phyloP scores from a whole-genome alignment of 2,329 filamentous ascomycete genomes.

The Colletotrichum kahawae region DNA sequence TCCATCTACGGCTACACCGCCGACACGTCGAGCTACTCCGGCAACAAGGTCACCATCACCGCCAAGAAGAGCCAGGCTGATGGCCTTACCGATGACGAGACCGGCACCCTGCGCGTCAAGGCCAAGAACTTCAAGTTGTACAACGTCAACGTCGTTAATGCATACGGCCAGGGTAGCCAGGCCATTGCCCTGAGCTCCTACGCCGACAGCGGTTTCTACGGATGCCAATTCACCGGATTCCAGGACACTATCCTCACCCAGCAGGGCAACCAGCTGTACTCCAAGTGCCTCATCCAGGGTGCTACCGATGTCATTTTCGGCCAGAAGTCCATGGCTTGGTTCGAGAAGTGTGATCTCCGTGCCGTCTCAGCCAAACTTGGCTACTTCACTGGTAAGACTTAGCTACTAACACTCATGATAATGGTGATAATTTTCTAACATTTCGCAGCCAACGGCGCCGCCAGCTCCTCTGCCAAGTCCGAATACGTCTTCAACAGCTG shows the following conservation, averaged over 20 bases:
- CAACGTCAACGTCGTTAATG: constrained; percentile 61
- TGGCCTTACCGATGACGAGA: constrained; percentile 57
- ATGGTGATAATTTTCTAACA: neutral
- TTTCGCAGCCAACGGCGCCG: constrained; percentile 44
- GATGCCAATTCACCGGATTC: constrained; percentile 48
- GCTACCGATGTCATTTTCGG: constrained; percentile 58
- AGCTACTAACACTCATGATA: neutral
- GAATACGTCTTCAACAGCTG: constrained; percentile 54
- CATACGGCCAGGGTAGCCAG: constrained; percentile 51
- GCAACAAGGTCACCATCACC: constrained; percentile 62
- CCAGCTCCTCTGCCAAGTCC: constrained; percentile 33
- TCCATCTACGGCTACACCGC: constrained; percentile 63
- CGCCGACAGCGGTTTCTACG: constrained; percentile 51
- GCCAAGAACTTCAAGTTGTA: constrained; percentile 60
- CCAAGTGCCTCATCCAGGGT: constrained; percentile 46
- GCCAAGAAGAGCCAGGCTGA: constrained; percentile 59
- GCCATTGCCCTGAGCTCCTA: constrained; percentile 52
- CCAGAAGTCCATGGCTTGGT: constrained; percentile 46
- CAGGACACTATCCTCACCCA: constrained; percentile 57
- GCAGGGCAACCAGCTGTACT: constrained; percentile 52
- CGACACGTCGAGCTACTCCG: constrained; percentile 53
- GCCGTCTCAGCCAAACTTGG: constrained; percentile 39
- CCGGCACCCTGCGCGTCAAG: constrained; percentile 51
- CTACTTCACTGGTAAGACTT: constrained; percentile 44
- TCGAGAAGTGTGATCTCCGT: constrained; percentile 45